Evolutionary conservation across 306 rosid species (phyloP).

Genomic region (Ammopiptanthus mongolicus): DNA sequence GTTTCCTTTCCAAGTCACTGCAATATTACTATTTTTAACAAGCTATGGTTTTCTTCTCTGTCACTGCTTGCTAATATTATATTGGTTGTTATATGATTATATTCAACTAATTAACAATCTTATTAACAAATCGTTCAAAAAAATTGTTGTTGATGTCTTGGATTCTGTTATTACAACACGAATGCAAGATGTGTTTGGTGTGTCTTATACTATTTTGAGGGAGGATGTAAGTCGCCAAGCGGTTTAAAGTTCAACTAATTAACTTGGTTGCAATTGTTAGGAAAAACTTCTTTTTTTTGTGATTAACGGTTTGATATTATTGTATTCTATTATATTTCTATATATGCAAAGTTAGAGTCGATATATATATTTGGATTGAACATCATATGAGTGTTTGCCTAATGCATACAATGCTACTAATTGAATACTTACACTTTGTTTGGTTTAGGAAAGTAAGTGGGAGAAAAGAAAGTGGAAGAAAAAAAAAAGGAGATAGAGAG

Average conservation of each 20-base stretch:
- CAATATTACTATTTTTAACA: conserved; percentile 26
- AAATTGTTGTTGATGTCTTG: background rate
- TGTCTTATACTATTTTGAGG: background rate
- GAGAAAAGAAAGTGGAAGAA: too few species aligned
- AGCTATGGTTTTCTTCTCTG: background rate
- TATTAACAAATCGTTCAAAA: background rate
- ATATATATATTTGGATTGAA: too few species aligned
- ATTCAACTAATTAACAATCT: background rate
- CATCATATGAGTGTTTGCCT: too few species aligned
- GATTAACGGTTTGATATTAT: too few species aligned
- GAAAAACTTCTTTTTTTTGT: too few species aligned
- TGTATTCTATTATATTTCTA: too few species aligned
- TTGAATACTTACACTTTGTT: too few species aligned
- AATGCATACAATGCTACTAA: too few species aligned
- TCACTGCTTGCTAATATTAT: conserved; percentile 21
- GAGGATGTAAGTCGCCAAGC: background rate
- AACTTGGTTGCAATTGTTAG: too few species aligned
- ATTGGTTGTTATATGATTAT: background rate
- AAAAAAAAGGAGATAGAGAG: too few species aligned
- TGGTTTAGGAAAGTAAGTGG: too few species aligned
- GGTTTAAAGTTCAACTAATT: background rate
- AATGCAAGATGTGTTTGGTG: background rate
- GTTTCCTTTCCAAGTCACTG: conserved; percentile 21
- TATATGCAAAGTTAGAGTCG: too few species aligned
- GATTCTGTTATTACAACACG: background rate